Base-by-base conservation (phyloP, 345 rosid genomes). In the Raphanus sativus region DNA sequence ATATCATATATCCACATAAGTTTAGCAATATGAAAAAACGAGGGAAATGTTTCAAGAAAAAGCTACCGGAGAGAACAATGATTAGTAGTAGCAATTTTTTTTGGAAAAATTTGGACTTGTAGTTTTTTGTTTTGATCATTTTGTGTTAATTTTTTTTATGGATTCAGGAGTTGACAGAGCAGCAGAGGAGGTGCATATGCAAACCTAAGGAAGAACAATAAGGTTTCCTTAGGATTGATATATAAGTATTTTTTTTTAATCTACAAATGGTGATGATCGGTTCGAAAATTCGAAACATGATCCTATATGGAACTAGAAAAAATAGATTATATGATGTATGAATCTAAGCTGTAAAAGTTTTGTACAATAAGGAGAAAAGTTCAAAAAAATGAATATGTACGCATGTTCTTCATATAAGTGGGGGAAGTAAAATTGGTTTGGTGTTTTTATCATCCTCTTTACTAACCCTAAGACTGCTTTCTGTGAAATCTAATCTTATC, bases 111-210 rank as follows among this genome's bases (percentile, higher is more conserved):
- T 17, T 6, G 28, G 52, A 45, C 52, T 45, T 45, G 15, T 45
- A 12, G 21, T 48, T n/a, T 48, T 48, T 48, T 48, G 55, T 48
- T 71, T 73, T 45, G 32, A 29, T 62, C 11, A 33, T 48, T 59
- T 9, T 33, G 28, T 33, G 28, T 33, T 33, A 69, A 52, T 25
- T 75, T 48, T 48, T 32, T 76, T 82, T 79, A 50, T 67, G 58
- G 42, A 58, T 72, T 26, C 69, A 92, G 97, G 97, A 92, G 63
- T 88, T 92, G 69, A 81, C 89, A 0, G 95, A 90, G 82, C 89
- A 82, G 70, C 90, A 86, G 78, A 85, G 75, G 83, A 84, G 78
- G 66, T 92, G 97, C 89, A 87, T 32, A 69, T 92, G 97, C 83
- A 75, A 62, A 59, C 81, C 78, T 26, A 85, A 82, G 75, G 89